Percentiles rank a stretch among this genome's conserved stretches.
These are phyloP conservation scores for Fusarium domesticum DNA, from an alignment of 2,329 filamentous ascomycete genomes.

Conservation along the genomic window DNA sequence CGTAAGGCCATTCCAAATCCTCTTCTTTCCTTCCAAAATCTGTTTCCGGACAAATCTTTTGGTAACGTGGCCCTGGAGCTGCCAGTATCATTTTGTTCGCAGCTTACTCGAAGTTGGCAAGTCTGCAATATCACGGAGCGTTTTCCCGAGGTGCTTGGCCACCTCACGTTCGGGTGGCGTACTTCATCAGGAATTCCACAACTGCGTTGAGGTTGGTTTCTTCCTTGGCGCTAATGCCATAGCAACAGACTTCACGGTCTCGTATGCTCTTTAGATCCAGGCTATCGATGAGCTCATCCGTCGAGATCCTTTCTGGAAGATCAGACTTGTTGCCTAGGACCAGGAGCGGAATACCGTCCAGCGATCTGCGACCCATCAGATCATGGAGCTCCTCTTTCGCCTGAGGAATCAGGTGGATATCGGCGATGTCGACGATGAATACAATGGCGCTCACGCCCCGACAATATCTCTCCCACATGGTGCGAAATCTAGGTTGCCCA, in stretches of 20 bases:
- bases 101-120: slow-evolving; percentile 4
- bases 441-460: slow-evolving; percentile 96
- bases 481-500: slow-evolving; percentile 92
- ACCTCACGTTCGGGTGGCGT: slow-evolving; percentile 63
- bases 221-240: slow-evolving; percentile 97
- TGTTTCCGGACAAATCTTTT: slow-evolving; percentile 3
- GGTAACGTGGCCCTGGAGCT: slow-evolving; percentile 1
- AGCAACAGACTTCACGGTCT: slow-evolving; percentile 94
- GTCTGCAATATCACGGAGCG: slow-evolving; percentile 11
- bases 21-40: slow-evolving; percentile 6
- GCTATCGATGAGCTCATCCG: slow-evolving; percentile 92
- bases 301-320: slow-evolving; percentile 81
- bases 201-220: slow-evolving; percentile 98
- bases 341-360: slow-evolving; percentile 86
- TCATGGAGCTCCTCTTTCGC: slow-evolving; percentile 91
- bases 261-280: slow-evolving; percentile 86
- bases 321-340: slow-evolving; percentile 98
- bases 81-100: slow-evolving; percentile 1
- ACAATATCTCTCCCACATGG: slow-evolving; percentile 99
- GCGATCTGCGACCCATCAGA: slow-evolving; percentile 76
- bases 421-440: slow-evolving; percentile 96
- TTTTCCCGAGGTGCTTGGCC: slow-evolving; percentile 7
- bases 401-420: slow-evolving; percentile 73
- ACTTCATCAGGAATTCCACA: slow-evolving; percentile 92
- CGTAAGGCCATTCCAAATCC: slow-evolving; percentile 15